phyloP scores from a whole-genome alignment of 176 grass and related monocot species.

The Bromus sterilis region DNA sequence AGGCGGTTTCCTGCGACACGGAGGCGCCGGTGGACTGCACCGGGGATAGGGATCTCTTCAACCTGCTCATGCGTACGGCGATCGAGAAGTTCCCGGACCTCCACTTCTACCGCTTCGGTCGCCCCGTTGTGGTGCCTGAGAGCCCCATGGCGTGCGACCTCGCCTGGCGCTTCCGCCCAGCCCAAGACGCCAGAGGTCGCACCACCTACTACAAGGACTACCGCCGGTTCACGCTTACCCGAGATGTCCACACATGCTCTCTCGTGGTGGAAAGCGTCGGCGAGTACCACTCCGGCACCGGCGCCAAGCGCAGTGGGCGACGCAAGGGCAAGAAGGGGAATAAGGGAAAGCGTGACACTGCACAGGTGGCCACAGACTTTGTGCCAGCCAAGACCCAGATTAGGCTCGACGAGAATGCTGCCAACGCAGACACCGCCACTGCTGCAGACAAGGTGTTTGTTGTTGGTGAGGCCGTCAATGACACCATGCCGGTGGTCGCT shows the following conservation, averaged over 20 bases:
- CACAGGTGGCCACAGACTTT: conserved; percentile 6
- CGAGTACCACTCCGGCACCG: conserved; percentile 69
- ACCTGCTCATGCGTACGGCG: conserved; percentile 69
- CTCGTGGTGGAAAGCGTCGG: conserved; percentile 48
- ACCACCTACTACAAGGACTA: conserved; percentile 91
- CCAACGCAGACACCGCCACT: conserved; percentile 27
- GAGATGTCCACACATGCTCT: conserved; percentile 51
- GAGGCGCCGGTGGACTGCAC: conserved; percentile 60
- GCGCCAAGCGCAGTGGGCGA: conserved; percentile 36
- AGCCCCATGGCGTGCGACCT: conserved; percentile 67
- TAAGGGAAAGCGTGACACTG: conserved; percentile 33
- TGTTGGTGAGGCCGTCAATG: conserved; percentile 75
- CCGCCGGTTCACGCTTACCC: conserved; percentile 72
- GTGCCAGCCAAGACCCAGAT: conserved; percentile 32
- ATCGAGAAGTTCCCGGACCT: conserved; percentile 71
- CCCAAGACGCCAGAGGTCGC: conserved; percentile 46
- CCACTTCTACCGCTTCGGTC: conserved; percentile 88
- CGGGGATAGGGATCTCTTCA: conserved; percentile 60
- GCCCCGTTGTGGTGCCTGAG: conserved; percentile 45
- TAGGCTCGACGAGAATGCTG: conserved; percentile 57
- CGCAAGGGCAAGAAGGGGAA: conserved; percentile 58
- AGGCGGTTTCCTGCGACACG: conserved; percentile 55
- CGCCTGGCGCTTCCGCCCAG: conserved; percentile 91
- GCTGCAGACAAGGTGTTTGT: conserved; percentile 23
- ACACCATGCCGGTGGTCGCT: conserved; percentile 60